Evolutionary conservation across 2,329 filamentous ascomycete species (phyloP), one percentile per base, ranked within the genome.

Genomic region (Penicillium sp.): DNA sequence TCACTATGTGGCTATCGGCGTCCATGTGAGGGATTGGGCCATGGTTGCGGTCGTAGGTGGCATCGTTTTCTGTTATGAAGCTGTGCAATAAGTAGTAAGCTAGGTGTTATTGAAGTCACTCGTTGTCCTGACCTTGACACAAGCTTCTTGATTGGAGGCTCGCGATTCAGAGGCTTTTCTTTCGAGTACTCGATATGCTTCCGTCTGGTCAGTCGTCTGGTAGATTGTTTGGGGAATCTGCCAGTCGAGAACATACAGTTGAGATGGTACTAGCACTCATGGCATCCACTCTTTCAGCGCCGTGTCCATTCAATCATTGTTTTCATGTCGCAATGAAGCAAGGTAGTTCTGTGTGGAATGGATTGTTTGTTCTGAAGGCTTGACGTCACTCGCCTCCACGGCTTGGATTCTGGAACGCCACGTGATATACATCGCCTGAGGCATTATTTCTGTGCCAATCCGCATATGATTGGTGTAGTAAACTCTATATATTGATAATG

Each of bases 11-110:
- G 6, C 64, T 66, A 8, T 66, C 61, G n/a, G 67, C 67, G 45
- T 74, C 65, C 49, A 82, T 66, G 57, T 79, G 71, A 1, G 80
- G 81, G 28, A 83, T 79, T 8, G 78, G 74, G 9, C 79, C 79
- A 65, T 84, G 82, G 57, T 84, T 85, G 28, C 83, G 77, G 64
- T 85, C 81, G 63, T 84, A 85, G 28, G 76, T 77, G 28, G 73
- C 73, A 35, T 69, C 71, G 20, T 79, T 80, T 45, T 68, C 71
- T 1, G 81, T 83, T 47, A 85, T 74, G 66, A 83, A 84, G 49
- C 75, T 81, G 48, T 21, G 3, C 11, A 47, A 11, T 9, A 21
- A 20, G 16, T 26, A 21, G 7, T 2, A 23, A 30, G 7, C n/a
- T 26, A n/a, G 12, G 40, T 12, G 40, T 43, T 43, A 43, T 18